A percentile compares a stretch with the other conserved stretches of the same genome.
Evolutionary conservation across 1,284 basidiomycete genomes (phyloP).

Genomic region (Pseudozyma thailandica): DNA sequence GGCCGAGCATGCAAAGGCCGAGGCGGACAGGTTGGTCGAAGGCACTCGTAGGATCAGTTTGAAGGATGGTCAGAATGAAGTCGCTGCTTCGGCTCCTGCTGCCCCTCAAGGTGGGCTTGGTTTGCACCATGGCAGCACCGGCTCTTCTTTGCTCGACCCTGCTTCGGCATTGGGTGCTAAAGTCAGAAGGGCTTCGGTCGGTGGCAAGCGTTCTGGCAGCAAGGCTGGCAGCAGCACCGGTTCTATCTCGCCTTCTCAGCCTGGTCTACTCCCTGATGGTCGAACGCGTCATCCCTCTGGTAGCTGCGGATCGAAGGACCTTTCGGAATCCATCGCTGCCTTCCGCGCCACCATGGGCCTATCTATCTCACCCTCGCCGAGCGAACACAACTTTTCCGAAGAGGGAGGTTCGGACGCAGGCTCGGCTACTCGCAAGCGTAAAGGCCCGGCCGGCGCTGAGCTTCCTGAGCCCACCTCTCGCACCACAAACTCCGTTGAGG

Average conservation of each 20-base stretch:
- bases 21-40: constrained; percentile 25
- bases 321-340: constrained; percentile 41
- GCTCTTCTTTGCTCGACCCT: constrained; percentile 8
- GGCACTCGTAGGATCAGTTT: constrained; percentile 25
- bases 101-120: constrained; percentile 15
- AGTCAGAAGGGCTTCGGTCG: background rate
- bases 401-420: constrained; percentile 18
- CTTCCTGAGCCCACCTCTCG: constrained; percentile 27
- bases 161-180: constrained; percentile 6
- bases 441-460: constrained; percentile 20
- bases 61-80: constrained; percentile 1
- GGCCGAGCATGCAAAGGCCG: constrained; percentile 27
- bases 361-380: constrained; percentile 37
- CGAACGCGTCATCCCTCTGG: constrained; percentile 48
- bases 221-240: constrained; percentile 20
- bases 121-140: constrained; percentile 7
- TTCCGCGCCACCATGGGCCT: constrained; percentile 44
- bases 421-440: constrained; percentile 32
- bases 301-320: constrained; percentile 38
- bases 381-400: constrained; percentile 13
- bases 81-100: constrained; percentile 13
- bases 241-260: constrained; percentile 25
- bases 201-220: constrained; percentile 13
- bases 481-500: constrained; percentile 18
- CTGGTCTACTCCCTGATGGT: constrained; percentile 46